Percentiles rank a stretch among this genome's conserved stretches.
Evolutionary conservation across 306 rosid species (phyloP).

Genomic region (Sesbania bispinosa): DNA sequence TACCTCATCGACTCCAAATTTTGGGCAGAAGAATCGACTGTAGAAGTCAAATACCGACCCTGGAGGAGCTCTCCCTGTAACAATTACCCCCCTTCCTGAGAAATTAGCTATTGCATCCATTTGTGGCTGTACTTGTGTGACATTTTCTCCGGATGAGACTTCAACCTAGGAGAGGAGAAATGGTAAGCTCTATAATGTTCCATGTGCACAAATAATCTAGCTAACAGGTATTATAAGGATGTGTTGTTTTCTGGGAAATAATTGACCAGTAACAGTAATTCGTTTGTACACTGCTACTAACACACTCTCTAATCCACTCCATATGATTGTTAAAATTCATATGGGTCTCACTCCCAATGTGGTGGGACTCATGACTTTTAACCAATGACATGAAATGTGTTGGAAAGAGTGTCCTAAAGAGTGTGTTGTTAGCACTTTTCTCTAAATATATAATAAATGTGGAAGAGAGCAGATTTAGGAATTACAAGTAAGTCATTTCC

Average conservation of each 20-base stretch:
- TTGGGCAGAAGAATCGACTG: constrained; percentile 52
- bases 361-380: too few relatives aligned
- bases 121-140: constrained; percentile 43
- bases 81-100: constrained; percentile 55
- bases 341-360: too few relatives aligned
- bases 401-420: too few relatives aligned
- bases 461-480: constrained; percentile 5
- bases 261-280: background rate
- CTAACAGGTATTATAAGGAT: too few relatives aligned
- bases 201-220: too few relatives aligned
- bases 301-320: too few relatives aligned
- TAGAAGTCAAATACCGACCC: constrained; percentile 56
- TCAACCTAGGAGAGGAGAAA: constrained; percentile 29
- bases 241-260: too few relatives aligned
- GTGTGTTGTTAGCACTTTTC: too few relatives aligned
- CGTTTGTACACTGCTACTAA: too few relatives aligned
- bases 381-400: too few relatives aligned
- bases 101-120: constrained; percentile 43
- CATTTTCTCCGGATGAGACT: constrained; percentile 43
- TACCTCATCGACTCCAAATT: constrained; percentile 53
- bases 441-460: background rate
- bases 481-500: constrained; percentile 48
- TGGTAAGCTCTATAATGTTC: too few relatives aligned
- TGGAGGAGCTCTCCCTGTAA: constrained; percentile 49
- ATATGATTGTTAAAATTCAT: too few relatives aligned